A percentile compares a stretch with the other conserved stretches of the same genome.
phyloP scores from a whole-genome alignment of 331 rosid genomes.

The Quercus lobata region DNA sequence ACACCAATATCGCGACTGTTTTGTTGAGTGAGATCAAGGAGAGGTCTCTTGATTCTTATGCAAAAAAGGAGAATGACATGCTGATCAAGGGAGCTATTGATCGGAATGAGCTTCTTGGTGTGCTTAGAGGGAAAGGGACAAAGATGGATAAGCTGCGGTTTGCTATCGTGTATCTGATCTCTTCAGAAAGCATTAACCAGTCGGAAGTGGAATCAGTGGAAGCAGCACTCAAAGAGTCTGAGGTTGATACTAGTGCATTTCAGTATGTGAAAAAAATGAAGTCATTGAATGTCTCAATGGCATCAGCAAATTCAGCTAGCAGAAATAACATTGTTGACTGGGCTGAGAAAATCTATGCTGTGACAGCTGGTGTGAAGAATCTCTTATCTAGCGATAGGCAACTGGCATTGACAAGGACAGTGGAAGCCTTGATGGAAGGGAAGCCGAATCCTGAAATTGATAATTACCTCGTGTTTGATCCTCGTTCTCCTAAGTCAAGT shows the following conservation, averaged over 20 bases:
- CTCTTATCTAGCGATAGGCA: slow-evolving; percentile 79
- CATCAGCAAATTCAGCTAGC: slow-evolving; percentile 75
- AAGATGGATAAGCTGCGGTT: slow-evolving; percentile 87
- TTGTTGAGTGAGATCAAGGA: slow-evolving; percentile 90
- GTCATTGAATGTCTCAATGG: slow-evolving; percentile 68
- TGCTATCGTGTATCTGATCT: slow-evolving; percentile 79
- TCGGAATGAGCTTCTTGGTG: slow-evolving; percentile 55
- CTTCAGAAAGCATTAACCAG: slow-evolving; percentile 67
- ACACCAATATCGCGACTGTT: slow-evolving; percentile 80
- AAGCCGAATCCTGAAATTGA: slow-evolving; percentile 87
- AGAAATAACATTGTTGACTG: slow-evolving; percentile 87
- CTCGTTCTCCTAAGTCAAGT: slow-evolving; percentile 75
- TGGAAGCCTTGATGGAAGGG: slow-evolving; percentile 87
- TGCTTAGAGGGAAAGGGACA: slow-evolving; percentile 73
- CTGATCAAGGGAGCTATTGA: slow-evolving; percentile 80
- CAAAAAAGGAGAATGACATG: slow-evolving; percentile 83
- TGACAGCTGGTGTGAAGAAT: slow-evolving; percentile 94
- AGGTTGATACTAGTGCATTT: slow-evolving; percentile 80
- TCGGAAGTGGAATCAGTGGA: slow-evolving; percentile 79
- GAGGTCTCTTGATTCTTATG: slow-evolving; percentile 79
- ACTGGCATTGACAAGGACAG: slow-evolving; percentile 84
- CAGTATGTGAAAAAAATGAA: slow-evolving; percentile 87
- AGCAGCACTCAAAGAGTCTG: slow-evolving; percentile 64
- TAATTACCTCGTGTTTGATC: slow-evolving; percentile 66
- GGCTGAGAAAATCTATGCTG: slow-evolving; percentile 90